A percentile compares a stretch with the other conserved stretches of the same genome.
These are phyloP conservation scores for Microbotryum silenes-acaulis DNA, from an alignment of 1,284 basidiomycete species.

Conservation along the genomic window DNA sequence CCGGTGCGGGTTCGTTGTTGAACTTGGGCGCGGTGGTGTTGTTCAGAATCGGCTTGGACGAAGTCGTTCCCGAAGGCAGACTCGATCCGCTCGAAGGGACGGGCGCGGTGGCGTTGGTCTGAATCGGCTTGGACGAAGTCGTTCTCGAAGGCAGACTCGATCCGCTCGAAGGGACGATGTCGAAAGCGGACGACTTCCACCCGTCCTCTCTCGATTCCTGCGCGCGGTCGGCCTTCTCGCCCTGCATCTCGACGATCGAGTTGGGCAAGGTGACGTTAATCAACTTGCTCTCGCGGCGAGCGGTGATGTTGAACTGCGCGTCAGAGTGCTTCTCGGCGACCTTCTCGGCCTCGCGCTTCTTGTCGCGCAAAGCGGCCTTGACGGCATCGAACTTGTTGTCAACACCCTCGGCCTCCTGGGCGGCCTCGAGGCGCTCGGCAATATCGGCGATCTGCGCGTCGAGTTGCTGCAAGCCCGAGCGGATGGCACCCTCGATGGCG, in stretches of 20 bases:
- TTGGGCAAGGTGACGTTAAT: constrained; percentile 47
- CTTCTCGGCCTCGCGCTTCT: constrained; percentile 42
- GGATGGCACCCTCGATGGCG: constrained; percentile 68
- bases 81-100: too few species aligned
- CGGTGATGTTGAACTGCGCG: constrained; percentile 25
- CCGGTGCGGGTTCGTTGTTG: too few species aligned
- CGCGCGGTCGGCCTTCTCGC: constrained; percentile 8
- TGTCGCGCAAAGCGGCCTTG: constrained; percentile 54
- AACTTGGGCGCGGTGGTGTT: too few species aligned
- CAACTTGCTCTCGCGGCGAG: constrained; percentile 52
- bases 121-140: too few species aligned
- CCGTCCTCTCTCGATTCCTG: constrained; percentile 2
- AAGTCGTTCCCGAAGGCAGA: too few species aligned
- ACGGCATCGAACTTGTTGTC: constrained; percentile 42
- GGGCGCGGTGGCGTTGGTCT: too few species aligned
- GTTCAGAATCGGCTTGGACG: too few species aligned
- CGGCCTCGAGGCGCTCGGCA: constrained; percentile 63
- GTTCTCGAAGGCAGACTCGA: too few species aligned
- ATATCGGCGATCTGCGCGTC: constrained; percentile 79
- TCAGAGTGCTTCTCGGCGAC: constrained; percentile 38
- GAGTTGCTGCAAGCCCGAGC: constrained; percentile 72
- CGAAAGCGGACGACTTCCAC: constrained; percentile 22
- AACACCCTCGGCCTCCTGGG: constrained; percentile 51
- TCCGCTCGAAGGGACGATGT: constrained; percentile 13
- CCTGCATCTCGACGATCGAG: constrained; percentile 15